Evolutionary conservation across 1,284 basidiomycete species (phyloP), one percentile per base, ranked within the genome.

Genomic region (Pseudozyma sp.): DNA sequence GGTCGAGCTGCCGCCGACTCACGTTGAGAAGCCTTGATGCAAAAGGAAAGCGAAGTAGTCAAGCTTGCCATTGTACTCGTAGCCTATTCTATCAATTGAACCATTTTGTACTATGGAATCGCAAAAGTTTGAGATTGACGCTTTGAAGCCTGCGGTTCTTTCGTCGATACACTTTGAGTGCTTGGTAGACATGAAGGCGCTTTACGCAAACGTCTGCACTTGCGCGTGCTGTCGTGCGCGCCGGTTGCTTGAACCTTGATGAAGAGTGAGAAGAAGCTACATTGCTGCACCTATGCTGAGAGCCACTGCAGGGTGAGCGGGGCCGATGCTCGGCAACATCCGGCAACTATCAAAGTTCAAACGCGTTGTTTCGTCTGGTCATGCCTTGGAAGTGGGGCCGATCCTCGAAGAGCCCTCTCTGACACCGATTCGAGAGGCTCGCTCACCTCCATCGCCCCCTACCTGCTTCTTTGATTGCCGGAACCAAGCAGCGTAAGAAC

Each of bases 1-100:
- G 48, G 52, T 69, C 35, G 60, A 69, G 52, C 56, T 69, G 51
- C 56, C 66, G 31, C 52, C 66, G 10, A 69, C 66, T 44, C 66
- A 69, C 56, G 50, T 69, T 40, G 43, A 69, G 16, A 62, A 49
- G 25, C 48, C 66, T 25, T 66, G n/a, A 45, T 7, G 5, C 9
- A 7, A 7, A 13, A 9, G 16, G 31, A 44, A n/a, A 3, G 13
- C 18, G 35, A 45, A 7, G 43, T 31, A n/a, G 14, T 25, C 9
- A 54, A 45, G 25, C 25, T 48, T 36, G 45, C 48, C 18, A 18
- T 43, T 53, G 61, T 42, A 49, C 44, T 45, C 43, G 18, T 59
- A 57, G 11, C 39, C 12, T 31, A 39, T 12, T 31, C 21, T 38
- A 35, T 50, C 21, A 44, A 44, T 3, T 9, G 13, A n/a, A 44